These are phyloP conservation scores for Solanum chmielewskii DNA, from an alignment of 257 asterid genomes.

Conservation along the genomic window DNA sequence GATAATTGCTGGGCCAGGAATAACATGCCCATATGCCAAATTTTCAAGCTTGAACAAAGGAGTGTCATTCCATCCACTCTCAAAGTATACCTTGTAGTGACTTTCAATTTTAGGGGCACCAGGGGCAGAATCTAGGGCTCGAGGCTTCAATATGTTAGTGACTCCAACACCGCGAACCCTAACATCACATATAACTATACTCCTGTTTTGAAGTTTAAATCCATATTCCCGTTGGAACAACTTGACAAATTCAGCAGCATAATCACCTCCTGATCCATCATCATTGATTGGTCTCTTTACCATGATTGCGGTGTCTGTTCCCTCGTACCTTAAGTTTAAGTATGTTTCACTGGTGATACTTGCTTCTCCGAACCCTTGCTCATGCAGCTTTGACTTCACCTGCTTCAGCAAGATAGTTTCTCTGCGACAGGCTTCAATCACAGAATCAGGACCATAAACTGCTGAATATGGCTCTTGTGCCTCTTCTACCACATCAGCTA, in stretches of 20 bases:
- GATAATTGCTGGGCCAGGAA: slow-evolving; percentile 75
- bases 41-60: slow-evolving; percentile 74
- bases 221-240: slow-evolving; percentile 90
- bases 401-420: slow-evolving; percentile 46
- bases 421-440: slow-evolving; percentile 52
- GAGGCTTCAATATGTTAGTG: slow-evolving; percentile 74
- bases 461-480: slow-evolving; percentile 88
- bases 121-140: slow-evolving; percentile 27
- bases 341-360: slow-evolving; percentile 62
- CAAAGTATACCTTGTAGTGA: slow-evolving; percentile 53
- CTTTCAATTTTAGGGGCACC: slow-evolving; percentile 35
- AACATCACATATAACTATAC: slow-evolving; percentile 77
- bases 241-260: slow-evolving; percentile 64
- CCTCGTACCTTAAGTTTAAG: slow-evolving; percentile 87
- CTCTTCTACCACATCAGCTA: slow-evolving; percentile 95
- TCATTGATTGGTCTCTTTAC: slow-evolving; percentile 41
- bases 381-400: slow-evolving; percentile 52
- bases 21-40: slow-evolving; percentile 46
- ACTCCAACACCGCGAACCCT: slow-evolving; percentile 90
- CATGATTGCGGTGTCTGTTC: slow-evolving; percentile 93
- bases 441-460: slow-evolving; percentile 62
- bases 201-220: slow-evolving; percentile 70
- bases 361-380: slow-evolving; percentile 70
- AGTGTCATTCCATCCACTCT: slow-evolving; percentile 56
- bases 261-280: slow-evolving; percentile 61